Evolutionary conservation across 2,329 filamentous ascomycete genomes (phyloP), one percentile per base, ranked within the genome.

Genomic region (Claviceps sorghi): DNA sequence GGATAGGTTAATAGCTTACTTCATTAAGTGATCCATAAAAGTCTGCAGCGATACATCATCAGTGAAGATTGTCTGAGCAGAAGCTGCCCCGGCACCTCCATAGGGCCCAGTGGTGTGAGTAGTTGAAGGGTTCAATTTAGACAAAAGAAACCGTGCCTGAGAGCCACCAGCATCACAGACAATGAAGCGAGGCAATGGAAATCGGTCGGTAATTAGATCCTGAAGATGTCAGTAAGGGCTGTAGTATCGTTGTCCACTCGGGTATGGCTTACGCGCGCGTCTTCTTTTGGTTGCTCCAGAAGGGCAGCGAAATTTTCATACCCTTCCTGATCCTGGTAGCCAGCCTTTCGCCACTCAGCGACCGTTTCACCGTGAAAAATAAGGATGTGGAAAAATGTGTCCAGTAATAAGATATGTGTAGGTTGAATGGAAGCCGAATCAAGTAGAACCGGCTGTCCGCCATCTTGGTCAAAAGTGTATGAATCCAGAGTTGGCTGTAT

Each of bases 21-120:
- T 98, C 93, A 98, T 98, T 66, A 98, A 74, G 71, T 97, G 90
- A 63, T 98, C 93, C 93, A 98, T 98, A 66, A 98, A 98, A 1
- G 91, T 97, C 70, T 97, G 91, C 65, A 98, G 73, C 52, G 89
- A 96, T 52, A 98, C 93, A 68, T 98, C 93, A 64, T 98, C 93
- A 1, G 93, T 98, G 72, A 98, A 98, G 62, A 98, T 98, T 5
- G 93, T 98, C 70, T 98, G 93, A 9, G 91, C 90, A 47, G 86
- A 90, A 63, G 91, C 87, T 2, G 79, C 78, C 32, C 86, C 82
- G 48, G 91, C 86, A 56, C 89, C 90, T 52, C 93, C 93, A 64
- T 95, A 97, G 13, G 87, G 86, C 51, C 88, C 88, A 0, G 86
- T 90, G 0, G 93, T 96, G 67, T 98, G 93, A 15, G 93, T 98